Percentiles rank a stretch among this genome's conserved stretches.
Conservation (phyloP, 2,329 filamentous ascomycete species). For the Leptographium wingfieldii region DNA sequence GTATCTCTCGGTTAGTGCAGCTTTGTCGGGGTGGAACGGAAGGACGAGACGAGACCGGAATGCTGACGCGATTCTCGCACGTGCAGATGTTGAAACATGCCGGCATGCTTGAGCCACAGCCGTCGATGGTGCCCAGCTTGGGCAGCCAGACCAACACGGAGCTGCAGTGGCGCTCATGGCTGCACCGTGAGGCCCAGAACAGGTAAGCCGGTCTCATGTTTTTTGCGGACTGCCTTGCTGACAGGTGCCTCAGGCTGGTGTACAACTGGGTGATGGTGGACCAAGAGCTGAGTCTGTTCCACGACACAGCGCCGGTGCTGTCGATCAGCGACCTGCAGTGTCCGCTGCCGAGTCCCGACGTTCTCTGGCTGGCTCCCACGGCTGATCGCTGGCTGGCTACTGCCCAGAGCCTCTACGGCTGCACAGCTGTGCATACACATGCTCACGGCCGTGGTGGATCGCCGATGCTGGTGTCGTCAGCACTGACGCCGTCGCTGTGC, state of each 20-base stretch:
- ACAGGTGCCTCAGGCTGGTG: constrained; percentile 37
- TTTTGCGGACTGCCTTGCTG: constrained; percentile 10
- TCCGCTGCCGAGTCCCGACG: constrained; percentile 48
- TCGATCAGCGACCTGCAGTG: constrained; percentile 52
- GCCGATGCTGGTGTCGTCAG: constrained; percentile 36
- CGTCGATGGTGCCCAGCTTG: constrained; percentile 29
- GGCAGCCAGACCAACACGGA: constrained; percentile 30
- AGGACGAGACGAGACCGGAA: not conserved
- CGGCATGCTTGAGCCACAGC: constrained; percentile 47
- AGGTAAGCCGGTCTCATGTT: constrained; percentile 29
- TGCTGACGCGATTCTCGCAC: not conserved
- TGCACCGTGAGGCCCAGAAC: constrained; percentile 50
- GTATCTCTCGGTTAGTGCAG: constrained; percentile 46
- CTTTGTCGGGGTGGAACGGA: not conserved
- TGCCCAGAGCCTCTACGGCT: constrained; percentile 46
- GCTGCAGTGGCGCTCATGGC: constrained; percentile 51
- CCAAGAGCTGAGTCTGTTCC: constrained; percentile 56
- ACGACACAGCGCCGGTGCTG: constrained; percentile 49
- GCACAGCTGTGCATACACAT: constrained; percentile 15
- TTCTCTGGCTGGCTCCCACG: constrained; percentile 48
- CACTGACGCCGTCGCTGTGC: constrained; percentile 43
- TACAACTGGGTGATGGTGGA: constrained; percentile 68
- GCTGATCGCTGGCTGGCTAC: constrained; percentile 45
- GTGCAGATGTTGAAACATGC: constrained; percentile 54
- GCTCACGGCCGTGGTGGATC: constrained; percentile 30